Percentiles rank a stretch among this genome's conserved stretches.
Conservation (phyloP, 2,329 filamentous ascomycete genomes). For the Aspergillus intermedius region DNA sequence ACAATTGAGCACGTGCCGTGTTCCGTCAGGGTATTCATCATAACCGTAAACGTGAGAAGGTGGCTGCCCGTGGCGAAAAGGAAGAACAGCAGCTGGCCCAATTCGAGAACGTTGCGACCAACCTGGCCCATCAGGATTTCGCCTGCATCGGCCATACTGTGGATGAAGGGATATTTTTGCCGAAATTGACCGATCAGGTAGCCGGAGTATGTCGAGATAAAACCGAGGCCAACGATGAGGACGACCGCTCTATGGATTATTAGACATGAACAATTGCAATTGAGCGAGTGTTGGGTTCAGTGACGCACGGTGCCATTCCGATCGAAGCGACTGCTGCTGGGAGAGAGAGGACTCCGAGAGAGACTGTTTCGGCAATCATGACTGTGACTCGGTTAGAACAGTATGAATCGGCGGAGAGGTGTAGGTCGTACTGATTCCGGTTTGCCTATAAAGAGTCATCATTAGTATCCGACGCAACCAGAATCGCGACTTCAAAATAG, state of each 20-base stretch:
- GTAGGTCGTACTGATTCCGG: neutral
- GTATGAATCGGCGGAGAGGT: neutral
- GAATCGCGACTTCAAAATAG: neutral
- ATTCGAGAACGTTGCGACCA: conserved; percentile 55
- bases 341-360: conserved; percentile 50
- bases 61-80: conserved; percentile 63
- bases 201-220: conserved; percentile 51
- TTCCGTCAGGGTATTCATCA: conserved; percentile 56
- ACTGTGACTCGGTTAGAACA: conserved; percentile 6
- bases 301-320: conserved; percentile 41
- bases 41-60: conserved; percentile 60
- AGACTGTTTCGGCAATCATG: conserved; percentile 27
- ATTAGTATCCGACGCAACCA: neutral
- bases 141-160: conserved; percentile 62
- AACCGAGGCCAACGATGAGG: conserved; percentile 45
- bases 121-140: conserved; percentile 53
- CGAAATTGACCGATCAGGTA: conserved; percentile 55
- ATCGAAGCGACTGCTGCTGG: conserved; percentile 46
- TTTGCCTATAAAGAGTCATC: neutral
- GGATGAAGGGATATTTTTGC: conserved; percentile 49
- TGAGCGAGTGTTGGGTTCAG: conserved; percentile 2
- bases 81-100: conserved; percentile 56
- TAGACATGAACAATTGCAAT: neutral
- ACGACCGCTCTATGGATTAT: conserved; percentile 39
- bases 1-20: conserved; percentile 56